Base-by-base conservation (phyloP, 2,329 filamentous ascomycete genomes). In the Fusarium pilosicola region DNA sequence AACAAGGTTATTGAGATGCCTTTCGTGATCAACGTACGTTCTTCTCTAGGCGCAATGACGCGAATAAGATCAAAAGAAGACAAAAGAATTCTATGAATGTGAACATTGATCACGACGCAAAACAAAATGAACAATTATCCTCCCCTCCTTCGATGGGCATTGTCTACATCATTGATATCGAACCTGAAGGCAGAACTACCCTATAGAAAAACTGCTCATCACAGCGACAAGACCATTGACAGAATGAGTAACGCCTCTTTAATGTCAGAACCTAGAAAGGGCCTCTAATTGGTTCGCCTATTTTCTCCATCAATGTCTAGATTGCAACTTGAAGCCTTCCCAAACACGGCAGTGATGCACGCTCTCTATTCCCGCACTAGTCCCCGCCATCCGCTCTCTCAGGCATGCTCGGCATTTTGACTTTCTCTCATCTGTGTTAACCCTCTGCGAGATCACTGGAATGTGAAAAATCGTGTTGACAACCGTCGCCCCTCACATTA, bases 61-160 rank as follows among this genome's bases (percentile, higher is more conserved):
- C 20, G 24, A 38, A n/a, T 20, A 7, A 34, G 13, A 6, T 36
- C 12, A 22, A 10, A n/a, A 26, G 9, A 18, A 11, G 8, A 48
- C 7, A 9, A 4, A 6, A 0, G 2, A 3, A 14, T 2, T 22
- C 2, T 1, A 6, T 14, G 0, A 3, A 15, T 18, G 17, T 9
- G 7, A 7, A n/a, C 2, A 3, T 14, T 1, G 13, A 38, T 18
- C 5, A 14, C 12, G 13, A 36, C 14, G 14, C 14, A 34, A 34
- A 34, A 34, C 1, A 34, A 34, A 6, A 34, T 2, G 22, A 24
- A 15, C 4, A 2, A 14, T 15, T 14, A 12, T 17, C 14, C 12
- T n/a, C 20, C 11, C 7, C 15, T 38, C 20, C 22, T 2, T 30
- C 15, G 14, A 59, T 38, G 9, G 4, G 0, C 10, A 51, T 38